A percentile compares a stretch with the other conserved stretches of the same genome.
These are phyloP conservation scores for Mrakia gelida DNA, from an alignment of 768 basidiomycete genomes.

Conservation along the genomic window DNA sequence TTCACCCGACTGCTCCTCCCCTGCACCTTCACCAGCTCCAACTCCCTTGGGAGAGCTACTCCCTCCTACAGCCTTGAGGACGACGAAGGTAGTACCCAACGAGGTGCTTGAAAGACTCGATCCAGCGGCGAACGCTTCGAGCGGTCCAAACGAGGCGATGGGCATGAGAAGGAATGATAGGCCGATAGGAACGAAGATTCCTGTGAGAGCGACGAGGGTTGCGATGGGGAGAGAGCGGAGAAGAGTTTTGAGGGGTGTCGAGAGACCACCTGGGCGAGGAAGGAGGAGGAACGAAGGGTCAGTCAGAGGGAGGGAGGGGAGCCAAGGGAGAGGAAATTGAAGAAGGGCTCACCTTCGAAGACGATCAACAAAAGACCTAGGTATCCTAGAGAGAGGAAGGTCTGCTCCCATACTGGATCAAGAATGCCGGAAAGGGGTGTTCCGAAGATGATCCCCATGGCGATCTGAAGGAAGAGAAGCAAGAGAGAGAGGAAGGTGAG, in stretches of 20 bases:
- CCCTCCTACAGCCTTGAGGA: constrained; percentile 46
- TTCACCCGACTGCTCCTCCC: neutral
- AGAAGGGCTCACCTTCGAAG: constrained; percentile 48
- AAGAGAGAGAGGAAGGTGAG: constrained; percentile 32
- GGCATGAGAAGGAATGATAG: constrained; percentile 44
- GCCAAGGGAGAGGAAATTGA: neutral
- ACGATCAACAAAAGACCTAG: constrained; percentile 54
- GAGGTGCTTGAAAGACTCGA: constrained; percentile 62
- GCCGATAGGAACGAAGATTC: constrained; percentile 47
- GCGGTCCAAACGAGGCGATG: neutral
- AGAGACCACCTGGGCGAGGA: constrained; percentile 52
- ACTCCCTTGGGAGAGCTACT: neutral
- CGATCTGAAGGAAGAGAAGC: constrained; percentile 51
- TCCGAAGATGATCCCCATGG: constrained; percentile 57
- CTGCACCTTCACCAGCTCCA: neutral
- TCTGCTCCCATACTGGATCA: constrained; percentile 45
- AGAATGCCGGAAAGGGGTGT: constrained; percentile 52
- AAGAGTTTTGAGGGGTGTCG: constrained; percentile 52
- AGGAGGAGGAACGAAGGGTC: neutral
- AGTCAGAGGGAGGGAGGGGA: neutral
- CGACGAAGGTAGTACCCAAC: constrained; percentile 62
- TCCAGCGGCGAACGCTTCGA: constrained; percentile 60
- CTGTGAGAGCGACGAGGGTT: constrained; percentile 52
- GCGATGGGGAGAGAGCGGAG: constrained; percentile 53
- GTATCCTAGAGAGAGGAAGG: constrained; percentile 52